These are phyloP conservation scores for Eucalyptus guilfoylei DNA, from an alignment of 345 rosid genomes.

Conservation along the genomic window DNA sequence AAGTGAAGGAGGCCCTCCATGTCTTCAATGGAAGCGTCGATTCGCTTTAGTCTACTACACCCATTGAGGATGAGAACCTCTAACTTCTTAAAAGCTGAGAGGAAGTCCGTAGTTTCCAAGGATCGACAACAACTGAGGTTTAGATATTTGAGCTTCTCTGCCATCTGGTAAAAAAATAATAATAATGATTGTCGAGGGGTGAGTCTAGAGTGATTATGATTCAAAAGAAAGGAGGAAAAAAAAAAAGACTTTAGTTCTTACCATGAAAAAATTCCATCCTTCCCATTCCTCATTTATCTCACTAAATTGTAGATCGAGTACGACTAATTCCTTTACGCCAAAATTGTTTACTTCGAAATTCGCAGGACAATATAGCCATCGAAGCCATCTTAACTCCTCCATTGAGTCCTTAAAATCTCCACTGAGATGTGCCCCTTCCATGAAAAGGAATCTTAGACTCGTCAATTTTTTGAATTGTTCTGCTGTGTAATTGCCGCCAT, in stretches of 20 bases:
- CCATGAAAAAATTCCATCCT: background rate
- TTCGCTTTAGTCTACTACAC: fast-evolving
- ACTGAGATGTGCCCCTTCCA: background rate
- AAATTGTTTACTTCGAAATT: background rate
- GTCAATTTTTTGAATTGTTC: background rate
- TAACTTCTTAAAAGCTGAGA: background rate
- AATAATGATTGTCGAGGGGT: background rate
- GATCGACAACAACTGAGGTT: fast-evolving
- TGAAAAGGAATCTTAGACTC: background rate
- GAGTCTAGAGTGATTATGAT: background rate
- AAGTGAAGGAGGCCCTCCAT: too few relatives aligned
- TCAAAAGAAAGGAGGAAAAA: background rate
- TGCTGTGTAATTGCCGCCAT: background rate
- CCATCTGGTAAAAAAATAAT: background rate
- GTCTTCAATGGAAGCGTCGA: background rate
- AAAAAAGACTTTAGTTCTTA: too few relatives aligned
- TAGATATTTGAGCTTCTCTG: background rate
- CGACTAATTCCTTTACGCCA: background rate
- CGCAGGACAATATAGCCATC: fast-evolving
- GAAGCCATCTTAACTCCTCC: background rate
- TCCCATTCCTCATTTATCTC: background rate
- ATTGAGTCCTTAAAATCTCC: background rate
- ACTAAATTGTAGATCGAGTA: too few relatives aligned
- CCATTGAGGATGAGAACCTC: background rate
- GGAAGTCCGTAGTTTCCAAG: background rate